These are phyloP conservation scores for Alternaria metachromatica DNA, from an alignment of 2,329 filamentous ascomycete species.

Conservation along the genomic window DNA sequence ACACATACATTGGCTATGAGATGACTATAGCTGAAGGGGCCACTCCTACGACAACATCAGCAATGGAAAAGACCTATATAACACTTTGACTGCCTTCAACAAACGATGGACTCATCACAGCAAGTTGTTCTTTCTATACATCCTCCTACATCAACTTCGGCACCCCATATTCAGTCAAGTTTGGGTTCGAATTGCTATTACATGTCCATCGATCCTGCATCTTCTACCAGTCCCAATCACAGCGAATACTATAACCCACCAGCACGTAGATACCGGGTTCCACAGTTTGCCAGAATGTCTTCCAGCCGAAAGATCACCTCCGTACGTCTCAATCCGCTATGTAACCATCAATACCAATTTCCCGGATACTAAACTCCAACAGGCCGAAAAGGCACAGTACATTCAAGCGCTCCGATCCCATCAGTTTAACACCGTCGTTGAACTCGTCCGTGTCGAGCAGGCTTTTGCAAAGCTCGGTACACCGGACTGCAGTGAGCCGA, in stretches of 20 bases:
- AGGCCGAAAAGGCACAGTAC: constrained; percentile 61
- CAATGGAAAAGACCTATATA: constrained; percentile 21
- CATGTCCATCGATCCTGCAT: constrained; percentile 32
- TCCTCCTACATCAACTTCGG: constrained; percentile 15
- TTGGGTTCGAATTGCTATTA: constrained; percentile 11
- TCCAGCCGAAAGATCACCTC: constrained; percentile 27
- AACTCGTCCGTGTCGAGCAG: constrained; percentile 74
- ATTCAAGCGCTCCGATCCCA: constrained; percentile 70
- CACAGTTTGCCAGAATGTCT: constrained; percentile 37
- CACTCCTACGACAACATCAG: constrained; percentile 1
- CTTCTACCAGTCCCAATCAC: constrained; percentile 24
- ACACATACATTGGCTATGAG: neutral
- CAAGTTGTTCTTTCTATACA: constrained; percentile 11
- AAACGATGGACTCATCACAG: constrained; percentile 15
- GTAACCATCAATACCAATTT: neutral
- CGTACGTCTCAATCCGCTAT: constrained; percentile 20
- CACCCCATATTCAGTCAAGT: constrained; percentile 9
- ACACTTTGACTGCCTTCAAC: neutral
- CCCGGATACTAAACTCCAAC: neutral
- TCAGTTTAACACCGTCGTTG: constrained; percentile 75
- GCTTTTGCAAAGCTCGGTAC: constrained; percentile 65
- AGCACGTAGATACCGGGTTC: constrained; percentile 30
- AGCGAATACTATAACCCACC: constrained; percentile 37
- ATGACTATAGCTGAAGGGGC: neutral
- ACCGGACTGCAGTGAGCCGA: constrained; percentile 67